Evolutionary conservation across 139 green algal species (phyloP), one percentile per base, ranked within the genome.

Genomic region (Coelastrella sp.): DNA sequence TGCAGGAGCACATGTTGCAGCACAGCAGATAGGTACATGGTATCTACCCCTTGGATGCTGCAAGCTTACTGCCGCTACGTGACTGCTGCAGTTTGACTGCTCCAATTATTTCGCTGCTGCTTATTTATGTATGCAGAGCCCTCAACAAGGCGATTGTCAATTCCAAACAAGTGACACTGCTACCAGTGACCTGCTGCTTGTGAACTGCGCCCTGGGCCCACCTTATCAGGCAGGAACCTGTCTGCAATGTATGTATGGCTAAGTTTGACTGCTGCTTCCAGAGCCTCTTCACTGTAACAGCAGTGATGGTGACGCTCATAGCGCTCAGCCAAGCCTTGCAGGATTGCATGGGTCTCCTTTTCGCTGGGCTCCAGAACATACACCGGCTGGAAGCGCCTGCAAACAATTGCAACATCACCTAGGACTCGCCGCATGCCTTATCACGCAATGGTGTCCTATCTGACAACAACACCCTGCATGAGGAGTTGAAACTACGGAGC

Each of bases 181-280:
- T 47, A 47, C 32, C 32, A 47, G 32, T 47, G 32, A 47, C 32
- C 32, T 47, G 32, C 32, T 47, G 0, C 32, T 47, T 47, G 32
- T 47, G 32, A 47, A 47, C 32, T 47, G 32, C 32, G 32, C 32
- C 32, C 71, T 77, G 23, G 7, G 3, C 74, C 0, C 76, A 95
- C 93, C 95, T 99, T 99, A 94, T 99, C 98, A 0, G 98, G 98
- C 78, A 99, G 93, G 77, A 96, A 95, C n/a, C 98, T 93, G 94
- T 99, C 98, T 0, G 92, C 90, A 84, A 97, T 97, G 92, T 95
- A 96, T 85, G 91, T 91, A 64, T 90, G 60, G 74, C 86, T 94
- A 4, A 96, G 94, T 16, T 73, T 65, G 20, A 96, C 95, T 8
- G 94, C 95, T 20, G 94, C 93, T 73, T 92, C 80, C 58, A 97